Conservation (phyloP, 1,284 basidiomycete genomes). For the Leccinum fuscescens region DNA sequence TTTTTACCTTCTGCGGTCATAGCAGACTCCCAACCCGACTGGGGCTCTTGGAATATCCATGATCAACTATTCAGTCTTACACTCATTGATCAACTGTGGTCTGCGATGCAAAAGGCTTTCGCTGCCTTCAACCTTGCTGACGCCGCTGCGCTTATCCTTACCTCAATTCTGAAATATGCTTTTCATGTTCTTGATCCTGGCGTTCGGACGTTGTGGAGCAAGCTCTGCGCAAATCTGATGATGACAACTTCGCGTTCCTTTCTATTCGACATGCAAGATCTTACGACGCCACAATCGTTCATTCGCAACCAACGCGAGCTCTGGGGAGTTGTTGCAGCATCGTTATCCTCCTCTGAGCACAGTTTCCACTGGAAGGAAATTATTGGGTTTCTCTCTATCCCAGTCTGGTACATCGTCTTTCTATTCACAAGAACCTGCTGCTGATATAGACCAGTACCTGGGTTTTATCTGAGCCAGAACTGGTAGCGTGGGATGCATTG, state of each 20-base stretch:
- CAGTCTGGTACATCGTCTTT: slow-evolving; percentile 40
- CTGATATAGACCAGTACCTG: slow-evolving; percentile 37
- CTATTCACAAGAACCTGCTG: slow-evolving; percentile 1
- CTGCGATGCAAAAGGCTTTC: slow-evolving; percentile 47
- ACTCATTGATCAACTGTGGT: slow-evolving; percentile 47
- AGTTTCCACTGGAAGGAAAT: slow-evolving; percentile 38
- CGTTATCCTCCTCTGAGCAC: slow-evolving; percentile 14
- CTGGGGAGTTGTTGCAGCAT: slow-evolving; percentile 33
- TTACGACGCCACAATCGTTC: slow-evolving; percentile 12
- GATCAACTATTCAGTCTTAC: slow-evolving; percentile 38
- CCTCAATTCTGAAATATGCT: slow-evolving; percentile 38
- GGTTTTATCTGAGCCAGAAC: slow-evolving; percentile 39
- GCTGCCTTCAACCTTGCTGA: slow-evolving; percentile 36
- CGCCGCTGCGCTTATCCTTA: slow-evolving; percentile 44
- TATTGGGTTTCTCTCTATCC: slow-evolving; percentile 43
- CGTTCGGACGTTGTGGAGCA: slow-evolving; percentile 44
- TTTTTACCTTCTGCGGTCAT: slow-evolving; percentile 23
- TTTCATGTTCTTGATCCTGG: slow-evolving; percentile 38
- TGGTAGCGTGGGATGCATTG: slow-evolving; percentile 38
- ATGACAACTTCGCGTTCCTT: slow-evolving; percentile 26
- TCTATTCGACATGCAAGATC: slow-evolving; percentile 14
- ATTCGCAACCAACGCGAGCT: slow-evolving; percentile 29
- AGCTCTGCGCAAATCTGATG: slow-evolving; percentile 46
- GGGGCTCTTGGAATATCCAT: slow-evolving; percentile 29
- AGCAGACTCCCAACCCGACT: slow-evolving; percentile 13